Evolutionary conservation across 495 filamentous ascomycete species (phyloP).

Genomic region (Elaphomyces granulatus): DNA sequence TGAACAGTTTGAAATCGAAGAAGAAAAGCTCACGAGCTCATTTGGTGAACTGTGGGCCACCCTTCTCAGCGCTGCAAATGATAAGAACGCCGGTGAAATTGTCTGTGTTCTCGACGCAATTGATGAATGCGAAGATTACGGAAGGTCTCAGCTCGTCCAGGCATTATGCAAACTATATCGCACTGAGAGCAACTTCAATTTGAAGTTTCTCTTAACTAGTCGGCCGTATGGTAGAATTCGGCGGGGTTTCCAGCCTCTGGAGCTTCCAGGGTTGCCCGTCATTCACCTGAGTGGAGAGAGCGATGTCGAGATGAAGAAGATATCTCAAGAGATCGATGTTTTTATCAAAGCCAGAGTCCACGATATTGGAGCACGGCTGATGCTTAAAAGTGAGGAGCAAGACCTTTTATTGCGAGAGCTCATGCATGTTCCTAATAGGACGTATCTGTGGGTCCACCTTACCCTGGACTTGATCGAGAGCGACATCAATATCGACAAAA

Average conservation of each 20-base stretch:
- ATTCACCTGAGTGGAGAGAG: conserved; percentile 16
- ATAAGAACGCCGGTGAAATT: conserved; percentile 11
- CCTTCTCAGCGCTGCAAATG: conserved; percentile 8
- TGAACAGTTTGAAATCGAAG: conserved; percentile 4
- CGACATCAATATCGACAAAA: conserved; percentile 3
- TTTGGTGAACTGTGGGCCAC: conserved; percentile 22
- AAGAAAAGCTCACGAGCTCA: conserved; percentile 14
- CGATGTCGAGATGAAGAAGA: conserved; percentile 10
- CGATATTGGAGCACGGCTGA: conserved; percentile 3
- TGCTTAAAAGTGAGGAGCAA: conserved; percentile 1
- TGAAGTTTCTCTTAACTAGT: conserved; percentile 20
- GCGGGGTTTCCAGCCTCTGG: conserved; percentile 3
- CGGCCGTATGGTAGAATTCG: conserved; percentile 18
- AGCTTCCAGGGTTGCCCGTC: conserved; percentile 2
- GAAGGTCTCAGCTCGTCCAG: conserved; percentile 9
- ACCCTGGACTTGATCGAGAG: conserved; percentile 4
- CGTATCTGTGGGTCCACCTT: conserved; percentile 14
- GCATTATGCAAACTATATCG: conserved; percentile 12
- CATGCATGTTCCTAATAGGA: conserved; percentile 8
- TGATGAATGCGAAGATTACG: conserved; percentile 24
- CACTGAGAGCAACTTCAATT: conserved; percentile 4
- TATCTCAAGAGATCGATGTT: conserved; percentile 17
- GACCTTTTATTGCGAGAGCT: conserved; percentile 5
- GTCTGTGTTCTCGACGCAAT: conserved; percentile 30
- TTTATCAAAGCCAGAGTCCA: conserved; percentile 14